A percentile compares a stretch with the other conserved stretches of the same genome.
phyloP scores from a whole-genome alignment of 2,329 filamentous ascomycete species.

The Didymosphaeria variabile region DNA sequence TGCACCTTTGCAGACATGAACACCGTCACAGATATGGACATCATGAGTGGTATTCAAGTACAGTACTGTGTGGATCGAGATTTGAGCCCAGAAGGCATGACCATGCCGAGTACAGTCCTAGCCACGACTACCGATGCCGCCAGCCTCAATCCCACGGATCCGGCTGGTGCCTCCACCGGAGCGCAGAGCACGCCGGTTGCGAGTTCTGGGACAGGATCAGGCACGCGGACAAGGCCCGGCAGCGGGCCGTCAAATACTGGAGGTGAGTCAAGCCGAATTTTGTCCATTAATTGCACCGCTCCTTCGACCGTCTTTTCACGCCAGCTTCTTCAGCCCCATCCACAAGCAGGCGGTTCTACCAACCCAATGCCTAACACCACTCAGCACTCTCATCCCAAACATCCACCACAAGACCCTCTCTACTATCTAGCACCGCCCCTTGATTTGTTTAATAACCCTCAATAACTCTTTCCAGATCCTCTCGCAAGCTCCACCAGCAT shows the following conservation, averaged over 20 bases:
- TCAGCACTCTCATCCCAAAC: background rate
- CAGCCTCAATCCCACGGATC: constrained; percentile 13
- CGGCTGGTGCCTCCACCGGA: background rate
- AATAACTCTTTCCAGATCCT: background rate
- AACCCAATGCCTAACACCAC: background rate
- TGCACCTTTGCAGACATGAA: constrained; percentile 29
- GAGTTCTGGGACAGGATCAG: constrained; percentile 1
- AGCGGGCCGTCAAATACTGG: constrained; percentile 5
- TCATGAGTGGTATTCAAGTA: constrained; percentile 22
- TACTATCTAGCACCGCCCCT: too few relatives aligned
- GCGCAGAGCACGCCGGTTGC: background rate
- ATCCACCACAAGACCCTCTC: too few relatives aligned
- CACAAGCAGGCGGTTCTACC: background rate
- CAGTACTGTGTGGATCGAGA: constrained; percentile 23
- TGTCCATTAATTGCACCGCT: background rate
- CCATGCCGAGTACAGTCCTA: constrained; percentile 19
- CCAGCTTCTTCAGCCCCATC: background rate
- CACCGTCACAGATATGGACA: constrained; percentile 22
- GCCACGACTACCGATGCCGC: constrained; percentile 14
- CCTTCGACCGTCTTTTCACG: background rate
- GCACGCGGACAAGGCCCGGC: constrained; percentile 10
- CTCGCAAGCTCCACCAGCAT: background rate
- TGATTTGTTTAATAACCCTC: background rate
- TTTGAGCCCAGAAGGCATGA: constrained; percentile 22
- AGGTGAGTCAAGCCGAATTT: background rate